Conservation (phyloP, 1,284 basidiomycete genomes). For the Heliocybe sulcata region DNA sequence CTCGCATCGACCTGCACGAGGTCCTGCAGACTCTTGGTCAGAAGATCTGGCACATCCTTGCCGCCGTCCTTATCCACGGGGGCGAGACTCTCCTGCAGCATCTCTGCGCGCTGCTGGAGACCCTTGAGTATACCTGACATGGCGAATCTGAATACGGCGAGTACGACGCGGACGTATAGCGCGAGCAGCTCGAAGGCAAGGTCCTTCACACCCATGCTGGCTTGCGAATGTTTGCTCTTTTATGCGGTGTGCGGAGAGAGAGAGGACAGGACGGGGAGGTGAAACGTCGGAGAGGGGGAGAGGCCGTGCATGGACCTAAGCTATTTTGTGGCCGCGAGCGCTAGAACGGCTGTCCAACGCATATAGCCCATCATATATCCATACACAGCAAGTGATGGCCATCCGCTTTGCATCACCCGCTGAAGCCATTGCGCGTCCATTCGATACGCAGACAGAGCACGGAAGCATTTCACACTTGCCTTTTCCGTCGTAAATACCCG, state of each 20-base stretch:
- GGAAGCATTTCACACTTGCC: too few relatives aligned
- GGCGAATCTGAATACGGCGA: background rate
- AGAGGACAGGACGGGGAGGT: too few relatives aligned
- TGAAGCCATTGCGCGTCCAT: too few relatives aligned
- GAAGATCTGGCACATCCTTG: slow-evolving; percentile 3
- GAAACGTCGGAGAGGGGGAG: background rate
- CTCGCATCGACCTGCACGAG: slow-evolving; percentile 6
- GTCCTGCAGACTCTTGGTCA: slow-evolving; percentile 6
- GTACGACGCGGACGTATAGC: background rate
- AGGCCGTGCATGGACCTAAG: background rate
- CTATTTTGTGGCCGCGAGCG: too few relatives aligned
- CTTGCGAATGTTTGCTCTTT: too few relatives aligned
- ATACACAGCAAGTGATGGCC: background rate
- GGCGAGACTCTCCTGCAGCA: background rate
- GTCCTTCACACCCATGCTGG: background rate
- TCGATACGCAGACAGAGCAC: too few relatives aligned
- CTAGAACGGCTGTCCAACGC: too few relatives aligned
- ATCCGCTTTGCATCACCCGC: too few relatives aligned
- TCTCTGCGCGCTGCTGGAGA: background rate
- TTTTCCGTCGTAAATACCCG: too few relatives aligned
- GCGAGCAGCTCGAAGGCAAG: background rate
- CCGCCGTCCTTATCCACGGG: slow-evolving; percentile 8
- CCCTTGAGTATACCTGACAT: background rate
- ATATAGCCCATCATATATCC: background rate
- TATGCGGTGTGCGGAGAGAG: too few relatives aligned